A percentile compares a stretch with the other conserved stretches of the same genome.
phyloP scores from a whole-genome alignment of 768 basidiomycete genomes.

The Termitomyces sp. region DNA sequence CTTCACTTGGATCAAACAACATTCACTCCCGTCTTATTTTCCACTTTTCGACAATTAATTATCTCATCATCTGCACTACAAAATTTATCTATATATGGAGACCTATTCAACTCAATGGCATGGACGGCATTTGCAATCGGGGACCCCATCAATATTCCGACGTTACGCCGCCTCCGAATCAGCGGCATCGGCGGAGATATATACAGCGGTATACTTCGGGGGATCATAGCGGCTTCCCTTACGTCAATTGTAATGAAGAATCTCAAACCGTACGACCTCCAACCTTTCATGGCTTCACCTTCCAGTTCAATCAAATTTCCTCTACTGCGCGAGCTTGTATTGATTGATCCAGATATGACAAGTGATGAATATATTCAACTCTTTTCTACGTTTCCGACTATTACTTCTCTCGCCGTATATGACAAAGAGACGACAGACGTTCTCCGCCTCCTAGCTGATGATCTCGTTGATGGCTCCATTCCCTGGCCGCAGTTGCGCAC shows the following conservation, averaged over 20 bases:
- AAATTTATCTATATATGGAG: constrained; percentile 39
- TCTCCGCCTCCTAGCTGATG: constrained; percentile 20
- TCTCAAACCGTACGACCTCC: constrained; percentile 35
- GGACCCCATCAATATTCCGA: constrained; percentile 25
- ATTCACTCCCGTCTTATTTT: constrained; percentile 27
- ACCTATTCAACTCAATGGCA: constrained; percentile 23
- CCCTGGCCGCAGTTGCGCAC: constrained; percentile 32
- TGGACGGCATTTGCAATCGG: constrained; percentile 19
- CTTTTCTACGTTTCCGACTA: constrained; percentile 26
- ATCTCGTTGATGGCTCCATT: background rate
- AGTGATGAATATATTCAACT: constrained; percentile 21
- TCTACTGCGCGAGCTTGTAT: constrained; percentile 28
- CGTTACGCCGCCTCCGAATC: constrained; percentile 35
- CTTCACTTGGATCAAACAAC: constrained; percentile 41
- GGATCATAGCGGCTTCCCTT: constrained; percentile 32
- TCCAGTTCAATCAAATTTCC: constrained; percentile 15
- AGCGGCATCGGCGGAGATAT: constrained; percentile 29
- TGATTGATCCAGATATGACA: constrained; percentile 37
- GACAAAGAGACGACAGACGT: constrained; percentile 17
- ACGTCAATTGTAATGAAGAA: constrained; percentile 36
- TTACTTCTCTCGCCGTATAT: constrained; percentile 26
- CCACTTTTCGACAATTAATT: constrained; percentile 29
- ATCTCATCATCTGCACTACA: constrained; percentile 25
- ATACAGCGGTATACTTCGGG: constrained; percentile 32
- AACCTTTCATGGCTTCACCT: constrained; percentile 24